A percentile compares a stretch with the other conserved stretches of the same genome.
These are phyloP conservation scores for Cyberlindnera xishuangbannaensis DNA, from an alignment of 805 yeast genomes.

Conservation along the genomic window DNA sequence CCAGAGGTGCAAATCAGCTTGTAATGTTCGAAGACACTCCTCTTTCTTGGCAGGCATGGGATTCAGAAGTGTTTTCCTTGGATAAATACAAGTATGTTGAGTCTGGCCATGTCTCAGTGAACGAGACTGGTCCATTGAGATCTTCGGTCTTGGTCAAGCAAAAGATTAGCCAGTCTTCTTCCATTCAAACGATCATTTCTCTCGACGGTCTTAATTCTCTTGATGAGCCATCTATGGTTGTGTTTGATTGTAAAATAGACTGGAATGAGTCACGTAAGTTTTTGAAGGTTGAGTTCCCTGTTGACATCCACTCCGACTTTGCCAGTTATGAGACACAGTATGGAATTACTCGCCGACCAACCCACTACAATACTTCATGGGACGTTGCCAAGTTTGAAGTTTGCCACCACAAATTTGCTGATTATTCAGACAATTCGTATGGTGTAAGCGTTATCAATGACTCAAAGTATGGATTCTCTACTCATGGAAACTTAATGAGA, in stretches of 20 bases:
- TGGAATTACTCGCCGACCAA: slow-evolving; percentile 87
- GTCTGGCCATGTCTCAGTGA: slow-evolving; percentile 31
- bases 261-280: slow-evolving; percentile 90
- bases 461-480: slow-evolving; percentile 85
- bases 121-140: slow-evolving; percentile 49
- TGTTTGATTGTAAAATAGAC: slow-evolving; percentile 55
- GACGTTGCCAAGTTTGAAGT: slow-evolving; percentile 96
- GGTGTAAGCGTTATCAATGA: slow-evolving; percentile 85
- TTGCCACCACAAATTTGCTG: slow-evolving; percentile 91
- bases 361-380: slow-evolving; percentile 94
- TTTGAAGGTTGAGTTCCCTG: slow-evolving; percentile 93
- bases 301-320: slow-evolving; percentile 63
- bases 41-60: slow-evolving; percentile 93
- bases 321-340: slow-evolving; percentile 94
- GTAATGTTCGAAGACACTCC: slow-evolving; percentile 88
- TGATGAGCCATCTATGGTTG: slow-evolving; percentile 35
- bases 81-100: slow-evolving; percentile 56
- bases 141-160: slow-evolving; percentile 60
- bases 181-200: slow-evolving; percentile 63
- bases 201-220: slow-evolving; percentile 46
- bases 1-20: slow-evolving; percentile 71
- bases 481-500: slow-evolving; percentile 90
- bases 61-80: slow-evolving; percentile 84
- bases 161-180: slow-evolving; percentile 49
- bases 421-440: slow-evolving; percentile 76